These are phyloP conservation scores for Eutrema salsugineum DNA, from an alignment of 441 rosid species.

Conservation along the genomic window DNA sequence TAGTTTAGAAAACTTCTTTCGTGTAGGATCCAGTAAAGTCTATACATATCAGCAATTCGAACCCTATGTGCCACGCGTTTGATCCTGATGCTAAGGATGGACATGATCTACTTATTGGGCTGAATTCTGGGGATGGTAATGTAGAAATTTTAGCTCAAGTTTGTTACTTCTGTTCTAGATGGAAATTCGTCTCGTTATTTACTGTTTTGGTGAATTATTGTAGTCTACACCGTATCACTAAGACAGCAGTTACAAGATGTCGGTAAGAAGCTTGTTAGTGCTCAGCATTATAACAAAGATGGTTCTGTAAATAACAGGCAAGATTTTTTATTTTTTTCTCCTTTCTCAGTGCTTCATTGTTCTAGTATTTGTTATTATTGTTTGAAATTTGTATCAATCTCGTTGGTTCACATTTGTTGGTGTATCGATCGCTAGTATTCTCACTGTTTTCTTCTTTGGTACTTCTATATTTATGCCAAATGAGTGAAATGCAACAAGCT, in stretches of 20 bases:
- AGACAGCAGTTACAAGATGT: conserved; percentile 96
- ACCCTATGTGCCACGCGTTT: conserved; percentile 93
- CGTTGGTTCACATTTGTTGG: neutral
- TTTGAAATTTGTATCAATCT: neutral
- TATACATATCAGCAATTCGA: conserved; percentile 82
- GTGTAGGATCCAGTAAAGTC: conserved; percentile 95
- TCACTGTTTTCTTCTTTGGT: neutral
- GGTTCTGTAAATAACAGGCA: conserved; percentile 91
- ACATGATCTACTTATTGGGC: conserved; percentile 91
- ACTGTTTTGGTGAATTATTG: conserved; percentile 38
- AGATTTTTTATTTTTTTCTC: conserved; percentile 6
- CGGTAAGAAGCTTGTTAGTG: conserved; percentile 87
- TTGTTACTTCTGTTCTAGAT: conserved; percentile 10
- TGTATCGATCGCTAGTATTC: neutral
- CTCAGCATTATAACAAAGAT: conserved; percentile 90
- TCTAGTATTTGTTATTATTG: neutral
- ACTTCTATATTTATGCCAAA: neutral
- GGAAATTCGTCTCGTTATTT: conserved; percentile 19
- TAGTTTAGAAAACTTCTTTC: conserved; percentile 1
- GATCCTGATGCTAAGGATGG: conserved; percentile 95
- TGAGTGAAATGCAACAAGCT: neutral
- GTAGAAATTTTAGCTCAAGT: conserved; percentile 16
- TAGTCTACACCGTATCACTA: conserved; percentile 63
- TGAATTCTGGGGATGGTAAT: conserved; percentile 93
- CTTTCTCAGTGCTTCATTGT: neutral